phyloP scores from a whole-genome alignment of 164 flowering plant genomes.

The Vitis vinifera region DNA sequence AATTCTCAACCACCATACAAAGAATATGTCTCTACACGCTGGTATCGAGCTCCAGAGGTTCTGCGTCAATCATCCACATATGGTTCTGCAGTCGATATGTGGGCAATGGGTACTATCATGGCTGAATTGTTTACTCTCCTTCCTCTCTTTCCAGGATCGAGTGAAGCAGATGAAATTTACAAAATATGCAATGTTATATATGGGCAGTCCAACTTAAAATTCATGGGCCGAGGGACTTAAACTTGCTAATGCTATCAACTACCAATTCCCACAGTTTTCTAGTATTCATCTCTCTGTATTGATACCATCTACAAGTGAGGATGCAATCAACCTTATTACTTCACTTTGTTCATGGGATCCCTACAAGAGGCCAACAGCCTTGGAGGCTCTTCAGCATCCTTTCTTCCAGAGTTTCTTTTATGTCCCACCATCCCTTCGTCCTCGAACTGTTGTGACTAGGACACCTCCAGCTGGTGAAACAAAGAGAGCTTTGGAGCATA shows the following conservation, averaged over 20 bases:
- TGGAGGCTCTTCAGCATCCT: constrained; percentile 61
- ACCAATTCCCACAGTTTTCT: constrained; percentile 77
- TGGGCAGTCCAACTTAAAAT: constrained; percentile 69
- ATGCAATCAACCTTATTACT: constrained; percentile 65
- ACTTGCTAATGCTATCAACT: constrained; percentile 68
- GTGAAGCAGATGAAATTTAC: constrained; percentile 80
- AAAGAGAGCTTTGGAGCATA: constrained; percentile 50
- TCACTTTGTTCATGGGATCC: constrained; percentile 67
- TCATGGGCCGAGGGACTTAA: constrained; percentile 71
- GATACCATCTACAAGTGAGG: constrained; percentile 69
- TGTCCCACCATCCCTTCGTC: constrained; percentile 87
- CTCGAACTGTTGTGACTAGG: constrained; percentile 46
- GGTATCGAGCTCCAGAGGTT: constrained; percentile 99
- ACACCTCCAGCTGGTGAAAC: constrained; percentile 88
- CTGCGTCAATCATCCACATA: constrained; percentile 78
- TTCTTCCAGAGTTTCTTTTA: constrained; percentile 77
- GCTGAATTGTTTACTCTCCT: constrained; percentile 86
- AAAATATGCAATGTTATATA: constrained; percentile 90
- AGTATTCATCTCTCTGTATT: constrained; percentile 64
- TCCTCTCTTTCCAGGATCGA: constrained; percentile 90
- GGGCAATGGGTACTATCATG: constrained; percentile 99
- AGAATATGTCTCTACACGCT: constrained; percentile 89
- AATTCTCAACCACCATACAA: constrained; percentile 82
- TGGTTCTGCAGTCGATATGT: constrained; percentile 90
- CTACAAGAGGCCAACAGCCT: constrained; percentile 54